A percentile compares a stretch with the other conserved stretches of the same genome.
phyloP scores from a whole-genome alignment of 2,329 filamentous ascomycete species.

The Cladophialophora carrionii region DNA sequence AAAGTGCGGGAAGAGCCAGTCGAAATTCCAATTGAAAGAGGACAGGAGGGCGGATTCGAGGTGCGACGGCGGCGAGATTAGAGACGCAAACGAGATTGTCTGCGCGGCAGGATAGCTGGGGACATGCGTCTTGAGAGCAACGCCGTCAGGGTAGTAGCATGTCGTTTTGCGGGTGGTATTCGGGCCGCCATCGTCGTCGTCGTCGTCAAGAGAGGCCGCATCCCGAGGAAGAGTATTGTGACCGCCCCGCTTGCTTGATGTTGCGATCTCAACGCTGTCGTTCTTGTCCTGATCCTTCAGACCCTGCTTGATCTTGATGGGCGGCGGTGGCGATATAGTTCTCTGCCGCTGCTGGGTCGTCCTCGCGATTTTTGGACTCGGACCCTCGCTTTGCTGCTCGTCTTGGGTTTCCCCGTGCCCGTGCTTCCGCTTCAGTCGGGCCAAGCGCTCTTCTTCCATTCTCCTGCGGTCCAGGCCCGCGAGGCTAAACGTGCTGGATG shows the following conservation, averaged over 20 bases:
- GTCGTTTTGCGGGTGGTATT: neutral
- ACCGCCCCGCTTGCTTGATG: neutral
- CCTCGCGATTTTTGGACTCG: slow-evolving; percentile 7
- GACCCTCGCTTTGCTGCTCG: neutral
- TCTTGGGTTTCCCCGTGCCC: slow-evolving; percentile 56
- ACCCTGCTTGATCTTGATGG: neutral
- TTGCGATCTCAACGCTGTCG: neutral
- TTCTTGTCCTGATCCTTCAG: neutral
- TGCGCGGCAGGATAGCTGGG: slow-evolving; percentile 60
- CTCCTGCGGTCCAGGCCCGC: slow-evolving; percentile 71
- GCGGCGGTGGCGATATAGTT: neutral
- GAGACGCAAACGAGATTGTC: slow-evolving; percentile 55
- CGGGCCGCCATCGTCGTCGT: neutral
- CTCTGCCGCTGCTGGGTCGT: neutral
- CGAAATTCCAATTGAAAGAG: slow-evolving; percentile 82
- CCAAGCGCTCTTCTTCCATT: slow-evolving; percentile 84
- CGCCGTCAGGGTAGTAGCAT: slow-evolving; percentile 62
- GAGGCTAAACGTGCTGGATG: slow-evolving; percentile 17
- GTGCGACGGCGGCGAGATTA: slow-evolving; percentile 82
- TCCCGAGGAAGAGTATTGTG: neutral
- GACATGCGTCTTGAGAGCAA: slow-evolving; percentile 81
- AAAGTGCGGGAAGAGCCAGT: slow-evolving; percentile 77
- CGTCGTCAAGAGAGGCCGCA: neutral
- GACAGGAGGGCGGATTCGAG: slow-evolving; percentile 80
- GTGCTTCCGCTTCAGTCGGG: slow-evolving; percentile 66